phyloP scores from a whole-genome alignment of 2,329 filamentous ascomycete genomes.

The Diaporthe vaccinii region DNA sequence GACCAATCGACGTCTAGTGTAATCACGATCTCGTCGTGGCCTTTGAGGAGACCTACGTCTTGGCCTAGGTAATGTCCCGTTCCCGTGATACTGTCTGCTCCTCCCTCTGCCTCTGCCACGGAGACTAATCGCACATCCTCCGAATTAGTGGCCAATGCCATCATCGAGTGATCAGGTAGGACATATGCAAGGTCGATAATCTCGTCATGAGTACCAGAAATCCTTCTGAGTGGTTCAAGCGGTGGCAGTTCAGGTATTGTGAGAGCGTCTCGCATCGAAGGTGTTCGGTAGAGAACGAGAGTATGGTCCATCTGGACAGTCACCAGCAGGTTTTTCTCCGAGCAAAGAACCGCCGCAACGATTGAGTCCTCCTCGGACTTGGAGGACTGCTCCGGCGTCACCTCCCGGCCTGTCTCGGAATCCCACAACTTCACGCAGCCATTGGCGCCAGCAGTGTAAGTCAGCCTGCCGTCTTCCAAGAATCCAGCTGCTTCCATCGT shows the following conservation, averaged over 20 bases:
- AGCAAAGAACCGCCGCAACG: conserved; percentile 77
- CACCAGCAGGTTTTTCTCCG: conserved; percentile 77
- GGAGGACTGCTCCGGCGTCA: conserved; percentile 79
- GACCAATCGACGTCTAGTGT: conserved; percentile 97
- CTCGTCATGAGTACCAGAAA: conserved; percentile 97
- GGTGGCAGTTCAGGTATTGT: conserved; percentile 52
- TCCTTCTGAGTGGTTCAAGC: conserved; percentile 75
- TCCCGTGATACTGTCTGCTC: conserved; percentile 43
- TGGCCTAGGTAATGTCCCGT: conserved; percentile 82
- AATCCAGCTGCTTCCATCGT: conserved; percentile 89
- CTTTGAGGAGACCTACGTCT: conserved; percentile 87
- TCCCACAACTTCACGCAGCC: conserved; percentile 89
- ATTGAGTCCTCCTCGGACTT: conserved; percentile 76
- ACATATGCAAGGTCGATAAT: conserved; percentile 95
- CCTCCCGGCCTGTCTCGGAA: conserved; percentile 79
- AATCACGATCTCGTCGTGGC: conserved; percentile 96
- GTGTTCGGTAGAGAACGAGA: conserved; percentile 76
- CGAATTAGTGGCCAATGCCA: conserved; percentile 94
- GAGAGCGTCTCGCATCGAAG: conserved; percentile 54
- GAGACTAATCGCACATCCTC: conserved; percentile 93
- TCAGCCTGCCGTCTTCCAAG: conserved; percentile 75
- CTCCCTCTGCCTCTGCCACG: conserved; percentile 60
- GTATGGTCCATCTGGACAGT: conserved; percentile 93
- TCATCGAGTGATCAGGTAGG: conserved; percentile 81
- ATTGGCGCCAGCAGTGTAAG: conserved; percentile 88